phyloP scores from a whole-genome alignment of 2,329 filamentous ascomycete species.

The Dothideomycetes sp. region DNA sequence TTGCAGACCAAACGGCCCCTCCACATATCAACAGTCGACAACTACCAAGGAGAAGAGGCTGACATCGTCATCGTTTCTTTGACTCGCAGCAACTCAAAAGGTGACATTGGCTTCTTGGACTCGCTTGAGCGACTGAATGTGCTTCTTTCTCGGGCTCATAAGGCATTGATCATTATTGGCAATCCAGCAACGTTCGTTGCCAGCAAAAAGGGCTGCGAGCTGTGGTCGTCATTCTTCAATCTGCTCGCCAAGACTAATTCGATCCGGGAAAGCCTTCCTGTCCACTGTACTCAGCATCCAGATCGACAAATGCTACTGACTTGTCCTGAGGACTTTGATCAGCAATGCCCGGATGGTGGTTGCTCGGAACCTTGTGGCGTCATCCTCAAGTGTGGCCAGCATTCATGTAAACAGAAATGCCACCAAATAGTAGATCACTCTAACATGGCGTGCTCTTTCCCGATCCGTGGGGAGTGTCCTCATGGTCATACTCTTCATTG shows the following conservation, averaged over 20 bases:
- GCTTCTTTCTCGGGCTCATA: constrained; percentile 52
- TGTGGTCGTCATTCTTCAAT: constrained; percentile 13
- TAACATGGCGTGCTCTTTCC: constrained; percentile 42
- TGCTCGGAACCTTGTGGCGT: constrained; percentile 48
- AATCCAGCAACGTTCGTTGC: constrained; percentile 33
- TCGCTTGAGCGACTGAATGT: constrained; percentile 61
- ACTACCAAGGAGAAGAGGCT: constrained; percentile 69
- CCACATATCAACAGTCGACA: constrained; percentile 34
- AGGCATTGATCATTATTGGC: constrained; percentile 63
- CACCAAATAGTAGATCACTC: constrained; percentile 52
- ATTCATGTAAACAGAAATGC: constrained; percentile 49
- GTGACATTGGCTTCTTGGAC: constrained; percentile 53
- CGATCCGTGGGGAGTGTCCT: too few species aligned
- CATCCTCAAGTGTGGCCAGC: constrained; percentile 44
- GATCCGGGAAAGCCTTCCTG: constrained; percentile 44
- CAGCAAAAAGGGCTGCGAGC: constrained; percentile 9
- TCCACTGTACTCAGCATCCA: constrained; percentile 51
- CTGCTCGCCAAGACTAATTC: constrained; percentile 16
- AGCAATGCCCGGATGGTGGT: constrained; percentile 57
- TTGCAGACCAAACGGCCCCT: too few species aligned
- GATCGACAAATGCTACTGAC: constrained; percentile 36
- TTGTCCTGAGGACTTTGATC: constrained; percentile 47
- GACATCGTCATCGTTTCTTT: constrained; percentile 60
- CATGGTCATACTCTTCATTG: too few species aligned
- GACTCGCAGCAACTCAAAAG: constrained; percentile 54